phyloP scores from a whole-genome alignment of 2,329 filamentous ascomycete genomes.

The Cercospora sp. region DNA sequence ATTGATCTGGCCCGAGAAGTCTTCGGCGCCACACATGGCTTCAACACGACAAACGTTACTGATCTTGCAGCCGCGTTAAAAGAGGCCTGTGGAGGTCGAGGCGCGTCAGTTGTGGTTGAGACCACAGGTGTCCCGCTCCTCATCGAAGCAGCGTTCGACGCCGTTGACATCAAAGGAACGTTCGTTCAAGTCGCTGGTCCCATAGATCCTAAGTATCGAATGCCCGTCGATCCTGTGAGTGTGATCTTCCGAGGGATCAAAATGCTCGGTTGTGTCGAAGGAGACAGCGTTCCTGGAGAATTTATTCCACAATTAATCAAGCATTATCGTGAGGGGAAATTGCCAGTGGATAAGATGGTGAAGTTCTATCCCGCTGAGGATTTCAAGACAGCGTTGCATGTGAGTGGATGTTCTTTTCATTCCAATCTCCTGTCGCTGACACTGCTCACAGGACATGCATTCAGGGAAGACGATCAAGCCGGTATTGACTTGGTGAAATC shows the following conservation, averaged over 20 bases:
- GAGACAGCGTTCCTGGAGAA: constrained; percentile 43
- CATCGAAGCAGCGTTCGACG: constrained; percentile 24
- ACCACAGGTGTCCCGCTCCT: constrained; percentile 27
- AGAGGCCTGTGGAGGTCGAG: constrained; percentile 37
- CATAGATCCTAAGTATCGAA: constrained; percentile 39
- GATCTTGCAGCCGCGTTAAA: constrained; percentile 38
- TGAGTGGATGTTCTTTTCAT: too few relatives aligned
- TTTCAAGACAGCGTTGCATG: constrained; percentile 39
- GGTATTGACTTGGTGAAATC: constrained; percentile 32
- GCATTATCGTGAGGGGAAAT: constrained; percentile 47
- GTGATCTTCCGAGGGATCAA: constrained; percentile 49
- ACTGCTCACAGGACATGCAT: constrained; percentile 39
- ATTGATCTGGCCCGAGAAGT: constrained; percentile 40
- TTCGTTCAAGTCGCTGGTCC: constrained; percentile 51
- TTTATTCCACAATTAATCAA: constrained; percentile 48
- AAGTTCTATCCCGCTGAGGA: constrained; percentile 46
- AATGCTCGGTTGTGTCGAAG: constrained; percentile 49
- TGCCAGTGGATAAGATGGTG: constrained; percentile 48
- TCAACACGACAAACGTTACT: constrained; percentile 38
- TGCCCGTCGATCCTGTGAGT: constrained; percentile 43
- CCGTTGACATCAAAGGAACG: constrained; percentile 40
- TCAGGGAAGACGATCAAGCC: constrained; percentile 43
- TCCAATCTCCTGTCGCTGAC: neutral
- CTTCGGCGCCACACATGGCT: constrained; percentile 44
- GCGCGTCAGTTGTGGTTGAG: constrained; percentile 49